phyloP scores from a whole-genome alignment of 768 basidiomycete species.

The Suillus weaverae region DNA sequence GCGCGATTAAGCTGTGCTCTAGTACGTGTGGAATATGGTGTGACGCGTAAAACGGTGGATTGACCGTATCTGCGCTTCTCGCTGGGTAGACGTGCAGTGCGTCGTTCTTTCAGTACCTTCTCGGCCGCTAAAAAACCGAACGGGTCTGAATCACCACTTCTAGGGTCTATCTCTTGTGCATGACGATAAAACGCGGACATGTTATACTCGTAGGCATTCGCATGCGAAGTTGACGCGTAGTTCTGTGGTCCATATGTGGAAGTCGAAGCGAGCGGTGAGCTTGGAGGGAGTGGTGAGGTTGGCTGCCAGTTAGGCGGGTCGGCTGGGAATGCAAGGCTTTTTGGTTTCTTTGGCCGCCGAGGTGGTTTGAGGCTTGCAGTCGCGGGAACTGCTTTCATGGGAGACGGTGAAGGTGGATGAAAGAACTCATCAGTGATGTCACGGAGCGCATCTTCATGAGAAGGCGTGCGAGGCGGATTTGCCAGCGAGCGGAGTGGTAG shows the following conservation, averaged over 20 bases:
- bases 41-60: constrained; percentile 14
- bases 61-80: constrained; percentile 11
- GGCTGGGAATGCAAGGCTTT: constrained; percentile 29
- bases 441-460: constrained; percentile 27
- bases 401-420: constrained; percentile 33
- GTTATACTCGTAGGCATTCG: constrained; percentile 19
- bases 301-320: constrained; percentile 34
- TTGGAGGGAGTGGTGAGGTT: constrained; percentile 35
- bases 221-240: constrained; percentile 5
- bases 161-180: constrained; percentile 12
- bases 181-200: constrained; percentile 22
- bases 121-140: constrained; percentile 61
- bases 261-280: constrained; percentile 31
- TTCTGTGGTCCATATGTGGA: constrained; percentile 14
- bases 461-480: constrained; percentile 22
- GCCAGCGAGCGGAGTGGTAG: constrained; percentile 17
- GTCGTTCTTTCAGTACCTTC: constrained; percentile 46
- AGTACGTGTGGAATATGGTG: constrained; percentile 7
- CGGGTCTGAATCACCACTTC: constrained; percentile 43
- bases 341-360: constrained; percentile 33
- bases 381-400: constrained; percentile 20
- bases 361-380: constrained; percentile 26
- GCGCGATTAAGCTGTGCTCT: constrained; percentile 15
- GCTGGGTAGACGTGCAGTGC: constrained; percentile 20
- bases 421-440: constrained; percentile 37